A percentile compares a stretch with the other conserved stretches of the same genome.
Conservation (phyloP, 768 basidiomycete species). For the Leucocoprinus sp. region DNA sequence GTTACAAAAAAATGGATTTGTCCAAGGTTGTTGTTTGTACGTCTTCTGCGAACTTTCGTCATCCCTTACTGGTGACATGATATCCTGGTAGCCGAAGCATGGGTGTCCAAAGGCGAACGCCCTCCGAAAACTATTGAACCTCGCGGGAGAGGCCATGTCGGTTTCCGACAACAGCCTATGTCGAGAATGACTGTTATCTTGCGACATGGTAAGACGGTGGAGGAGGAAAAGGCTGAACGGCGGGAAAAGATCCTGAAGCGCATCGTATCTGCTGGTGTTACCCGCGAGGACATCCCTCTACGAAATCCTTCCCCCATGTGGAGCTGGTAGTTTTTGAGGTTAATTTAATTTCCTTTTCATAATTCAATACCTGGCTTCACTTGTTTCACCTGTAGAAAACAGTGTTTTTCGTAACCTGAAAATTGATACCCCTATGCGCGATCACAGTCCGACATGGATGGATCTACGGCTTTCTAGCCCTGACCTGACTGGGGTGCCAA, state of each 20-base stretch:
- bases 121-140: slow-evolving; percentile 63
- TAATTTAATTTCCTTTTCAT: neutral
- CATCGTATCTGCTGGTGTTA: slow-evolving; percentile 73
- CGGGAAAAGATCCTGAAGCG: slow-evolving; percentile 60
- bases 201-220: slow-evolving; percentile 72
- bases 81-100: slow-evolving; percentile 67
- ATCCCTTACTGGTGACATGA: neutral
- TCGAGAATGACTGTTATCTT: slow-evolving; percentile 70
- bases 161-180: slow-evolving; percentile 68
- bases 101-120: slow-evolving; percentile 82
- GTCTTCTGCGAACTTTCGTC: slow-evolving; percentile 18
- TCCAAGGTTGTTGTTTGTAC: slow-evolving; percentile 74
- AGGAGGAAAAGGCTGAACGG: slow-evolving; percentile 55
- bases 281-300: slow-evolving; percentile 73
- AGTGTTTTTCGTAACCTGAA: too few relatives aligned
- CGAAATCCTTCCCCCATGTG: slow-evolving; percentile 65
- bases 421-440: too few relatives aligned
- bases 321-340: slow-evolving; percentile 55
- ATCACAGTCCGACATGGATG: too few relatives aligned
- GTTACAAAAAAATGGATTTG: slow-evolving; percentile 67
- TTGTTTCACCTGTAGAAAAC: too few relatives aligned
- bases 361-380: too few relatives aligned
- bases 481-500: too few relatives aligned
- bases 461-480: too few relatives aligned
- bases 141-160: slow-evolving; percentile 74